Evolutionary conservation across 176 grass and related monocot genomes (phyloP).

Genomic region (Saccharum spontaneum): DNA sequence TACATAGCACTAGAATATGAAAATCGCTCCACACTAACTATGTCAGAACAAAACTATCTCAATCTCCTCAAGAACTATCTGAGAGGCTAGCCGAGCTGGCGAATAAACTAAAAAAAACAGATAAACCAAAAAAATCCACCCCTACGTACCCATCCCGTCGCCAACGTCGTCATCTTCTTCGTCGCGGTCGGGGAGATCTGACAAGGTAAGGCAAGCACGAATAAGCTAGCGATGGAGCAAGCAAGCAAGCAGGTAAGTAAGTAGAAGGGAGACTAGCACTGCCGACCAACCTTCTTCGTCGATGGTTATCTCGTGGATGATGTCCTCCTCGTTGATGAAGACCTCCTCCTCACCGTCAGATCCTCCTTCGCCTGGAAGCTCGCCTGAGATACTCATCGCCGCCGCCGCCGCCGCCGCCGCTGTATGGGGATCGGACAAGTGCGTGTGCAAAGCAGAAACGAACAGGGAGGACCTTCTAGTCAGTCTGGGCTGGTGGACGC

Average conservation of each 20-base stretch:
- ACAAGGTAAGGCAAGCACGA: background rate
- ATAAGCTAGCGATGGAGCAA: background rate
- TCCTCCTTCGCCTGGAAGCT: conserved; percentile 15
- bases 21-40: background rate
- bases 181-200: conserved; percentile 68
- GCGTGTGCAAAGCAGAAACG: no score
- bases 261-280: background rate
- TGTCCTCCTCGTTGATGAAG: conserved; percentile 69
- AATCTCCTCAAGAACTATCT: background rate
- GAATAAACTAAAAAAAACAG: background rate
- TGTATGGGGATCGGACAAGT: no score
- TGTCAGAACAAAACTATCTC: background rate
- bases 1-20: background rate
- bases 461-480: no score
- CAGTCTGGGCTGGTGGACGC: no score
- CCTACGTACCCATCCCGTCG: conserved; percentile 25
- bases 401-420: background rate
- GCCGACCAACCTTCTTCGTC: conserved; percentile 55
- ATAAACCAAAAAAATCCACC: background rate
- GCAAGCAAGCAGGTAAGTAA: background rate
- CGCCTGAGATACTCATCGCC: conserved; percentile 50
- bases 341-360: conserved; percentile 66
- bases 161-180: conserved; percentile 19
- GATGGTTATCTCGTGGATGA: conserved; percentile 60
- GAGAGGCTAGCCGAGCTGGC: background rate